phyloP scores from a whole-genome alignment of 768 basidiomycete genomes.

The Leccinum disarticulatum region DNA sequence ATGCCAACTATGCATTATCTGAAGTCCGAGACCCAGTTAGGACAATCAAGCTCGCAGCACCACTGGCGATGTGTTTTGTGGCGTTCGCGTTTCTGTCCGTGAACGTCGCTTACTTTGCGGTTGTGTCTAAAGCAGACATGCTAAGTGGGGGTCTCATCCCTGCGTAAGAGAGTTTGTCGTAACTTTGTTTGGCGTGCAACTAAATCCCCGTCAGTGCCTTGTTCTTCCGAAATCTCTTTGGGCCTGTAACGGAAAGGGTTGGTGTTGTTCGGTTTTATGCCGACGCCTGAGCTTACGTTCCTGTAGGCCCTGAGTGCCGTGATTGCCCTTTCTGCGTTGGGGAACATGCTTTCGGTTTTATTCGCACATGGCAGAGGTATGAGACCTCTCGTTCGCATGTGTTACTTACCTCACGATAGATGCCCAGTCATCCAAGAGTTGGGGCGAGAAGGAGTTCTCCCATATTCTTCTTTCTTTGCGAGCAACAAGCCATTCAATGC shows the following conservation, averaged over 20 bases:
- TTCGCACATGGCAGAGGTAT: slow-evolving; percentile 68
- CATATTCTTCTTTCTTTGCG: slow-evolving; percentile 64
- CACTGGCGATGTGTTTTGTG: slow-evolving; percentile 61
- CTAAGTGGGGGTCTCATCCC: slow-evolving; percentile 61
- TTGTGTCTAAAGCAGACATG: slow-evolving; percentile 69
- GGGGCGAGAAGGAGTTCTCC: slow-evolving; percentile 69
- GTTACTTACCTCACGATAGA: slow-evolving; percentile 3
- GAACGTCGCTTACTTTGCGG: slow-evolving; percentile 74
- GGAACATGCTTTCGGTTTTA: slow-evolving; percentile 60
- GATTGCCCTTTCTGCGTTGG: slow-evolving; percentile 63
- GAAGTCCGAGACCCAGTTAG: slow-evolving; percentile 68
- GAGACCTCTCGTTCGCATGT: slow-evolving; percentile 8
- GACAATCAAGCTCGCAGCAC: slow-evolving; percentile 70
- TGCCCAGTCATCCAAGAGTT: slow-evolving; percentile 66
- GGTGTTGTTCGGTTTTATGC: slow-evolving; percentile 1
- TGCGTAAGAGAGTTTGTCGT: slow-evolving; percentile 46
- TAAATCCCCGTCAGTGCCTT: slow-evolving; percentile 45
- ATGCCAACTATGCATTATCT: slow-evolving; percentile 72
- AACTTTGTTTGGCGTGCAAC: background rate
- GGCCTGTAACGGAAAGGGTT: slow-evolving; percentile 58
- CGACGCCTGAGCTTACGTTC: slow-evolving; percentile 2
- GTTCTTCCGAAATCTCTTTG: slow-evolving; percentile 75
- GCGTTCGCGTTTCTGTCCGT: slow-evolving; percentile 60
- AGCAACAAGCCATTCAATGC: slow-evolving; percentile 71
- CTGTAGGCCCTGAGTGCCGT: slow-evolving; percentile 56